Conservation (phyloP, 768 basidiomycete genomes). For the Tulasnella calospora region DNA sequence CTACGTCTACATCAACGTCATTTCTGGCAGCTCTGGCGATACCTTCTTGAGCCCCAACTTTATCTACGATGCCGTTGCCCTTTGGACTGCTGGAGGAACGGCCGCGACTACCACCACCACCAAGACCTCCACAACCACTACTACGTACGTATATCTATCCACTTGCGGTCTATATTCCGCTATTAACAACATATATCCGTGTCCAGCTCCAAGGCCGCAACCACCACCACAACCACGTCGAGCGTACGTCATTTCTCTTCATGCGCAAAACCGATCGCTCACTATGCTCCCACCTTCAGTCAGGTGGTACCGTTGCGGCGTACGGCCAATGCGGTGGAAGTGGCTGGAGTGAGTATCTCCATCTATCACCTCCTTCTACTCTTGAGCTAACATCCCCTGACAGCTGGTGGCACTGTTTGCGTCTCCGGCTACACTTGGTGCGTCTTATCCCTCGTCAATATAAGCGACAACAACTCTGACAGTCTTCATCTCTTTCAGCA, state of each 20-base stretch:
- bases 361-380: too few relatives aligned
- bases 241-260: neutral
- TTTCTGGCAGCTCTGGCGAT: slow-evolving; percentile 45
- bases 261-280: neutral
- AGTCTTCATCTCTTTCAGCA: neutral
- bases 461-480: neutral
- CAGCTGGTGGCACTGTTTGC: slow-evolving; percentile 5
- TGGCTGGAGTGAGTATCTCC: slow-evolving; percentile 6
- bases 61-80: slow-evolving; percentile 14
- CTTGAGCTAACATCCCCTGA: neutral
- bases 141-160: neutral
- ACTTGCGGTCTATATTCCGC: neutral
- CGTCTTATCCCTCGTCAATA: neutral
- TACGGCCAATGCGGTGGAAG: slow-evolving; percentile 13
- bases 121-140: neutral
- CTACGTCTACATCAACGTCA: slow-evolving; percentile 43
- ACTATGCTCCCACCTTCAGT: neutral
- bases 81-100: neutral
- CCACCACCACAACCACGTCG: neutral
- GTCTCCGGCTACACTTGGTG: slow-evolving; percentile 13
- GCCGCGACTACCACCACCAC: neutral
- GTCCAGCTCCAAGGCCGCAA: neutral
- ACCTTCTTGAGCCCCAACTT: slow-evolving; percentile 47
- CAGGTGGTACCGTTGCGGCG: neutral
- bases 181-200: neutral